These are phyloP conservation scores for Halophytophthora batemanensis DNA, from an alignment of 352 stramenopile genomes.

Conservation along the genomic window DNA sequence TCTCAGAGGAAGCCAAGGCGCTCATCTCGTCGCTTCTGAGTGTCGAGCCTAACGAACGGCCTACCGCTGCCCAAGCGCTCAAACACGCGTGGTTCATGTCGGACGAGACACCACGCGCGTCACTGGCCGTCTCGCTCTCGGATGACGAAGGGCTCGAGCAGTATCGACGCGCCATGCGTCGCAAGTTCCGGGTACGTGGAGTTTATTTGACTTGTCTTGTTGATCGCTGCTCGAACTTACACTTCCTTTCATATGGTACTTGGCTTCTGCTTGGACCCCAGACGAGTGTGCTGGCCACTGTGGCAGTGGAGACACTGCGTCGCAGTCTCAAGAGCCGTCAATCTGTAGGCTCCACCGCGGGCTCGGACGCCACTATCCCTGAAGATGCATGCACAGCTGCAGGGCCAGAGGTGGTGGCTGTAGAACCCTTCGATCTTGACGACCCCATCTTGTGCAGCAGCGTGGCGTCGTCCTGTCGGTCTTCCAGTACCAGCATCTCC, in stretches of 20 bases:
- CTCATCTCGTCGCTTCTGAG: slow-evolving; percentile 40
- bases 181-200: slow-evolving; percentile 55
- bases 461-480: slow-evolving; percentile 9
- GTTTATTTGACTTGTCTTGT: neutral
- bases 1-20: slow-evolving; percentile 52
- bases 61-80: slow-evolving; percentile 34
- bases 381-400: neutral
- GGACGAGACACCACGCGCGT: slow-evolving; percentile 37
- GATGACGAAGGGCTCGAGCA: slow-evolving; percentile 42
- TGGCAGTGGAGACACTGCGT: slow-evolving; percentile 50
- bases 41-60: slow-evolving; percentile 24
- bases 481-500: slow-evolving; percentile 17
- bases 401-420: neutral
- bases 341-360: slow-evolving; percentile 14
- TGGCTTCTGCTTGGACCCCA: slow-evolving; percentile 3
- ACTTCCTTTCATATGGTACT: neutral
- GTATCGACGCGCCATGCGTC: slow-evolving; percentile 60
- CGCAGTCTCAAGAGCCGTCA: slow-evolving; percentile 41
- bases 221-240: neutral
- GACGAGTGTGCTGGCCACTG: slow-evolving; percentile 58
- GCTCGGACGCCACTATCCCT: neutral
- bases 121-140: slow-evolving; percentile 44
- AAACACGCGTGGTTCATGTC: slow-evolving; percentile 48
- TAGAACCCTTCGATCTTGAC: neutral
- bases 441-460: neutral